Percentiles rank a stretch among this genome's conserved stretches.
Conservation (phyloP, 2,329 filamentous ascomycete genomes). For the Penicillium sp. region DNA sequence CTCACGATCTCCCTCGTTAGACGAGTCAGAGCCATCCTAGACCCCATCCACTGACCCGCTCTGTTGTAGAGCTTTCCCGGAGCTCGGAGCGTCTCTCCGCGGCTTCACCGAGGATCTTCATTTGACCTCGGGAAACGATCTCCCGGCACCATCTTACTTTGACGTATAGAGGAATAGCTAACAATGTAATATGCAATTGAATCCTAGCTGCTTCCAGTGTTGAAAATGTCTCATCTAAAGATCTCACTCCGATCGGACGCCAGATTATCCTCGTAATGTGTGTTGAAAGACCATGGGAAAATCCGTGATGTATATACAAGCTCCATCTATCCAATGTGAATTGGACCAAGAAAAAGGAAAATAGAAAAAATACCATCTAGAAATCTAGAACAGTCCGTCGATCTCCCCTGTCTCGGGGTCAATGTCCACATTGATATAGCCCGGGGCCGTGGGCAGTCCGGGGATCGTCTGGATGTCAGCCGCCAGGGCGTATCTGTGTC, state of each 20-base stretch:
- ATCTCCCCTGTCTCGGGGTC: constrained; percentile 79
- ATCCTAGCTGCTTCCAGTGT: constrained; percentile 9
- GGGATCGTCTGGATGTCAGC: constrained; percentile 99
- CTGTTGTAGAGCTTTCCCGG: constrained; percentile 15
- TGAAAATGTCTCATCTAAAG: constrained; percentile 18
- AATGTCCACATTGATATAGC: constrained; percentile 87
- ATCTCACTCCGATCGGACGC: constrained; percentile 15
- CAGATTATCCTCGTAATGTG: constrained; percentile 15
- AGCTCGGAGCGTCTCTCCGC: constrained; percentile 24
- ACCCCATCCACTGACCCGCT: constrained; percentile 18
- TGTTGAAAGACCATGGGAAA: constrained; percentile 21
- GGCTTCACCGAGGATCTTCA: constrained; percentile 14
- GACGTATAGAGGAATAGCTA: not conserved
- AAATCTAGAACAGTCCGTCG: constrained; percentile 85
- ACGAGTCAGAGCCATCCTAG: constrained; percentile 12
- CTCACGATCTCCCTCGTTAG: constrained; percentile 9
- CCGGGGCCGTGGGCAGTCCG: constrained; percentile 87
- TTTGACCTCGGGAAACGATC: constrained; percentile 1
- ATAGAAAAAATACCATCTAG: constrained; percentile 46
- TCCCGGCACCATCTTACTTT: constrained; percentile 13
- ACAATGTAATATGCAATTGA: not conserved
- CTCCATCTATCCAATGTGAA: constrained; percentile 1
- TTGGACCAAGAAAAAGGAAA: too few species aligned
- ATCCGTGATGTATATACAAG: constrained; percentile 18
- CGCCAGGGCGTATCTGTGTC: constrained; percentile 72